Base-by-base conservation (phyloP, 306 rosid species). In the Prunus dulcis region DNA sequence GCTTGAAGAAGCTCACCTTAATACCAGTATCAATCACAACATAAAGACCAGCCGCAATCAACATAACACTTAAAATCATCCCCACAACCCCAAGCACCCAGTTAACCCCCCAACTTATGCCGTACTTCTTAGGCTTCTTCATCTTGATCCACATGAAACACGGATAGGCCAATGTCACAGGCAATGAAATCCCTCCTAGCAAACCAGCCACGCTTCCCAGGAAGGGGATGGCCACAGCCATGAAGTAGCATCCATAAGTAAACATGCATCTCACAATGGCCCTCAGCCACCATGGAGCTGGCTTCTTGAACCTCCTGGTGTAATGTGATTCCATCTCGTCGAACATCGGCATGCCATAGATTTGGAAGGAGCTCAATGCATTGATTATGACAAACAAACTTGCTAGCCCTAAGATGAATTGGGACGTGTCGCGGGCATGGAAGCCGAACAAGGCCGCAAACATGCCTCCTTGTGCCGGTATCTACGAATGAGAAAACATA, bases 81-180 rank as follows among this genome's bases (percentile, higher is more conserved):
- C 90, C 90, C 32, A 72, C 64, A 9, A 71, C 30, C 27, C 88
- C 88, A 30, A 87, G 77, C 14, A 63, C 69, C 90, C 86, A 87
- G 38, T 82, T 78, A 12, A 79, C 73, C 25, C 80, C 79, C 90
- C 90, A 87, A 6, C 55, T 75, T 14, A 56, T 23, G 43, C 81
- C 25, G 46, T 60, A 84, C 50, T 20, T 72, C 75, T 76, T 74
- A 0, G 90, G 90, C 49, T 80, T 84, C 67, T 84, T 87, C n/a
- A 84, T 82, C 80, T 76, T 77, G 41, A 87, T 64, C 90, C 90
- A 87, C 90, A 84, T 84, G 73, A 84, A 87, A 51, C 88, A 79
- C 3, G 90, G 90, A 69, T 82, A 87, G 7, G 85, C 88, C 30
- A 84, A 71, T 9, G 90, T 87, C 38, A 87, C 86, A 0, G 90